phyloP scores from a whole-genome alignment of 352 stramenopile species.

The Phytophthora citricola region DNA sequence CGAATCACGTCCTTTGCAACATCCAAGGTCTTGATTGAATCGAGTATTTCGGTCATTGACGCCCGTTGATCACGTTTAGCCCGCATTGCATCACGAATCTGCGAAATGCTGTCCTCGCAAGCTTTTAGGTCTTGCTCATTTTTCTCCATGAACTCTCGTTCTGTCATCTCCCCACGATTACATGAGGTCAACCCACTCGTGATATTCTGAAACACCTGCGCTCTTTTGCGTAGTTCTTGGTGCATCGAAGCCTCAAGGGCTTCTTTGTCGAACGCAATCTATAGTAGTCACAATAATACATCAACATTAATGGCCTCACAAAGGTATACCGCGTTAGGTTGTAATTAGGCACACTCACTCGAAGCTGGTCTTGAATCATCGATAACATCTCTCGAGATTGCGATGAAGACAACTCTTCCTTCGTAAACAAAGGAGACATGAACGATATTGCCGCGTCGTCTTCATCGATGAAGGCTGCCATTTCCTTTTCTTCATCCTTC shows the following conservation, averaged over 20 bases:
- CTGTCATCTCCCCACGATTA: constrained; percentile 40
- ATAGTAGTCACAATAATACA: not conserved
- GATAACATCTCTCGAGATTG: constrained; percentile 37
- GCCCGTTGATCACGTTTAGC: constrained; percentile 24
- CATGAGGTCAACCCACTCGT: constrained; percentile 39
- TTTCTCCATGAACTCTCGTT: constrained; percentile 58
- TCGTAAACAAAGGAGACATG: constrained; percentile 47
- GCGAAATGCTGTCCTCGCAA: constrained; percentile 69
- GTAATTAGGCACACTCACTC: constrained; percentile 36
- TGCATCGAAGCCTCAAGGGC: constrained; percentile 56
- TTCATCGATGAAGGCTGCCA: constrained; percentile 47
- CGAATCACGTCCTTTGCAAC: constrained; percentile 56
- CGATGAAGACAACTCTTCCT: constrained; percentile 34
- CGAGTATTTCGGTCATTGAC: constrained; percentile 43
- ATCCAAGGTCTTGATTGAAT: constrained; percentile 55
- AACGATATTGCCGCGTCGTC: constrained; percentile 38
- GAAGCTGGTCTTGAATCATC: constrained; percentile 47
- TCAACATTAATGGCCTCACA: no score
- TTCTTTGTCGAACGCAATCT: constrained; percentile 66
- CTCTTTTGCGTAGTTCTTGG: constrained; percentile 57
- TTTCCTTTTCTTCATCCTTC: constrained; percentile 46
- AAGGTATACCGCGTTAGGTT: no score
- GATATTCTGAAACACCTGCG: constrained; percentile 58
- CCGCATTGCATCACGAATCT: constrained; percentile 53
- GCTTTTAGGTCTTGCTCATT: constrained; percentile 61